A percentile compares a stretch with the other conserved stretches of the same genome.
Evolutionary conservation across 2,329 filamentous ascomycete species (phyloP).

Genomic region (Ascochyta rabiei): DNA sequence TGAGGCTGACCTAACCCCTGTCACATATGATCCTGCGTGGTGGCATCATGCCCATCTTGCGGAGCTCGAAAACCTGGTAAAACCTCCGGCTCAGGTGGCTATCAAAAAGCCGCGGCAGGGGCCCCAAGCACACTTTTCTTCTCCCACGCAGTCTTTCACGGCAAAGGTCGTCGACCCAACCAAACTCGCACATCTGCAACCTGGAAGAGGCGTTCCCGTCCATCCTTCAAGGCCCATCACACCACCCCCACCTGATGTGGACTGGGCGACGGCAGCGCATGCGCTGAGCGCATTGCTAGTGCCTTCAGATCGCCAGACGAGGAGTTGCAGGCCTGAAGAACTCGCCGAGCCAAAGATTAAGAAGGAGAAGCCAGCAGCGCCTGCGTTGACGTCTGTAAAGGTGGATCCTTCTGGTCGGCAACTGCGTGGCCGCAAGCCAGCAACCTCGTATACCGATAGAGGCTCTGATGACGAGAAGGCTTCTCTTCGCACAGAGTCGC

Average conservation of each 20-base stretch:
- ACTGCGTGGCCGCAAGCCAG: conserved; percentile 70
- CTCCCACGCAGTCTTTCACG: conserved; percentile 85
- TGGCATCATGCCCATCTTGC: conserved; percentile 48
- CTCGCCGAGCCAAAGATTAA: conserved; percentile 65
- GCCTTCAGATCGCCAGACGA: conserved; percentile 74
- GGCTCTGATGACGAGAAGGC: conserved; percentile 50
- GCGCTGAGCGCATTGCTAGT: conserved; percentile 84
- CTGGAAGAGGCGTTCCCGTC: conserved; percentile 54
- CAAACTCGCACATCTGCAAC: conserved; percentile 63
- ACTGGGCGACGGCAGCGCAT: conserved; percentile 83
- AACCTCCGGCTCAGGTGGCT: conserved; percentile 44
- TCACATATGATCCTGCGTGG: conserved; percentile 52
- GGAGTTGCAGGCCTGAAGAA: conserved; percentile 79
- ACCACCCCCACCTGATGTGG: conserved; percentile 78
- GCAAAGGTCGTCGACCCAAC: conserved; percentile 76
- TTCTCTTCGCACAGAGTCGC: conserved; percentile 31
- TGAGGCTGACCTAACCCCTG: conserved; percentile 25
- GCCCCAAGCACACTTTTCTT: conserved; percentile 75
- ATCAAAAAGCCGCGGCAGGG: conserved; percentile 67
- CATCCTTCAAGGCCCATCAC: conserved; percentile 57
- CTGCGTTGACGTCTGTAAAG: conserved; percentile 37
- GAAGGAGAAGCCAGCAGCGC: conserved; percentile 57
- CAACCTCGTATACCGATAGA: conserved; percentile 59
- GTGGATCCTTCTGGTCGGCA: conserved; percentile 64
- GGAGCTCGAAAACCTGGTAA: conserved; percentile 43